Evolutionary conservation across 768 basidiomycete species (phyloP).

Genomic region (Boletales sp.): DNA sequence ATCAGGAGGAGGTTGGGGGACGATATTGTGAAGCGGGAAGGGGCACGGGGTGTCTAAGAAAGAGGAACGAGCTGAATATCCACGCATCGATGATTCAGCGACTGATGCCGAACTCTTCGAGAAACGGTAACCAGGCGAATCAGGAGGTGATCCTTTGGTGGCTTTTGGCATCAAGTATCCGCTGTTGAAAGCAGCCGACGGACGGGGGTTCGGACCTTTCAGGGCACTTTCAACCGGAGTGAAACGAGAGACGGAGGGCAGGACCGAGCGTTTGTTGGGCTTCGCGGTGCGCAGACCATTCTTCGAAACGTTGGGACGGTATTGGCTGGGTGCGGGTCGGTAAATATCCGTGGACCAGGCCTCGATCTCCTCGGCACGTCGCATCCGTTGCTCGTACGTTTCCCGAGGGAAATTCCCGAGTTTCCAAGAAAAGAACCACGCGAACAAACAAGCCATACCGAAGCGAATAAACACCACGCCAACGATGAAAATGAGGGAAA

Average conservation of each 20-base stretch:
- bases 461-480: conserved; percentile 96
- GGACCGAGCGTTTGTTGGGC: conserved; percentile 50
- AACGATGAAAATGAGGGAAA: conserved; percentile 95
- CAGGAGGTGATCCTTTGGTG: conserved; percentile 64
- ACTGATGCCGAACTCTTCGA: conserved; percentile 85
- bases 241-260: conserved; percentile 70
- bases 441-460: conserved; percentile 93
- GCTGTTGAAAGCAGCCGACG: conserved; percentile 63
- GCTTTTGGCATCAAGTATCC: conserved; percentile 41
- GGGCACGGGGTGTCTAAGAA: conserved; percentile 78
- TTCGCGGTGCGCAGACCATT: conserved; percentile 55
- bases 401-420: conserved; percentile 92
- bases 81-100: conserved; percentile 37
- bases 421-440: conserved; percentile 97
- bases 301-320: conserved; percentile 85
- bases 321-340: conserved; percentile 83
- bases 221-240: conserved; percentile 66
- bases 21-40: conserved; percentile 87
- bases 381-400: conserved; percentile 89
- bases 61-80: conserved; percentile 38
- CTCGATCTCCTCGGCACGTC: conserved; percentile 87
- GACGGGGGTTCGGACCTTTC: conserved; percentile 50
- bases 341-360: conserved; percentile 97
- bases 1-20: conserved; percentile 88
- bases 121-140: conserved; percentile 63